Base-by-base conservation (phyloP, 176 grass and related monocot species). In the Eragrostis curvula region DNA sequence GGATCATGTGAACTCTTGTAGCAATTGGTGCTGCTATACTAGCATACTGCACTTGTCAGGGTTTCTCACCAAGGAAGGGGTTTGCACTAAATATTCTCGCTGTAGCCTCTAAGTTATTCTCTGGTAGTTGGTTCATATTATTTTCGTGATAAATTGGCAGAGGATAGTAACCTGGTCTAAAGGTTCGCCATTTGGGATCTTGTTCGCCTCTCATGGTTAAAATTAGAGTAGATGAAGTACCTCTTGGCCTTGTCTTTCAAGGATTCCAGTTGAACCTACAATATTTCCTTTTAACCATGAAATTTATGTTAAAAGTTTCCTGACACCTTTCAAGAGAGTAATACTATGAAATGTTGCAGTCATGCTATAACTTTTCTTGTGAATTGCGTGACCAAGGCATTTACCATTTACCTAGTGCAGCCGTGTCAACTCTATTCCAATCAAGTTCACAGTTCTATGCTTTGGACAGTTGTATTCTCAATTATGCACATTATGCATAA, bases 1-100 rank as follows among this genome's bases (percentile, higher is more conserved):
- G 18, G 64, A 77, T 84, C 32, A 39, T 47, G 49, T 67, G 63
- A 59, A 84, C 23, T 57, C 6, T 32, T 12, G 5, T 59, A 69
- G 72, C 32, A 77, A 23, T 28, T 63, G 51, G 17, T 57, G 9
- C 17, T 60, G 41, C 43, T 58, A 57, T 84, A 5, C 48, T 64
- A 64, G 32, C 41, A 51, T 47, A 36, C 8, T 58, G 8, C 10
- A 53, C 59, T 43, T 42, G 2, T 43, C 60, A 30, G 79, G 18
- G 52, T 21, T 55, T 55, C 52, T 55, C 49, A 36, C 32, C 32
- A 36, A 36, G 32, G 32, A 36, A 36, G 32, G 32, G 32, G 32
- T 36, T 36, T 36, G 32, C 32, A 36, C 32, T 4, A 36, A 36
- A 36, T 36, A 36, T 36, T 36, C 32, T 36, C 32, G 4, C 24